phyloP scores from a whole-genome alignment of 306 rosid genomes.

The Dryas drummondii region DNA sequence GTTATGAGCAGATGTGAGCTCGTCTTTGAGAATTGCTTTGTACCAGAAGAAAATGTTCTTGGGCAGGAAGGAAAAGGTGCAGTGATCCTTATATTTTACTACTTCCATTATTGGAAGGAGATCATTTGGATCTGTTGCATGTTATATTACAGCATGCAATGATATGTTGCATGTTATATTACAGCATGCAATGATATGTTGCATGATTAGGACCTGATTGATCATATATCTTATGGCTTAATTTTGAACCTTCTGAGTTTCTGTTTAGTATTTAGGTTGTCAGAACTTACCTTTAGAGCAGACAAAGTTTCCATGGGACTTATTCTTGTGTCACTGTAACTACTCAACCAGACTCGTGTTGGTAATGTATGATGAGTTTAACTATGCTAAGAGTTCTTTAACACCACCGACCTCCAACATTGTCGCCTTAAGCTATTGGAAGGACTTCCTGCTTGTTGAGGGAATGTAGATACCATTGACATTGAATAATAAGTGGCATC shows the following conservation, averaged over 20 bases:
- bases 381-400: not conserved
- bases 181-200: not conserved
- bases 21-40: conserved; percentile 96
- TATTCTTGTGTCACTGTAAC: not conserved
- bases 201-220: not conserved
- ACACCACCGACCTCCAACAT: not conserved
- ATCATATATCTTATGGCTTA: not conserved
- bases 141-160: not conserved
- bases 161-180: not conserved
- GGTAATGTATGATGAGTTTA: not conserved
- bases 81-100: conserved; percentile 22
- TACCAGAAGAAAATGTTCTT: conserved; percentile 89
- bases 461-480: not conserved
- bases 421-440: not conserved
- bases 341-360: not conserved
- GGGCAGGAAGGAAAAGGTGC: conserved; percentile 95
- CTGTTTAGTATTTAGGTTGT: not conserved
- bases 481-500: not conserved
- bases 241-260: not conserved
- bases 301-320: not conserved
- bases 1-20: conserved; percentile 83
- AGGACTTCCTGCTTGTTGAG: not conserved
- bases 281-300: not conserved
- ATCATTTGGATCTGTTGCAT: not conserved
- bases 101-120: conserved; percentile 15